Base-by-base conservation (phyloP, 306 rosid species). In the Spatholobus suberectus region DNA sequence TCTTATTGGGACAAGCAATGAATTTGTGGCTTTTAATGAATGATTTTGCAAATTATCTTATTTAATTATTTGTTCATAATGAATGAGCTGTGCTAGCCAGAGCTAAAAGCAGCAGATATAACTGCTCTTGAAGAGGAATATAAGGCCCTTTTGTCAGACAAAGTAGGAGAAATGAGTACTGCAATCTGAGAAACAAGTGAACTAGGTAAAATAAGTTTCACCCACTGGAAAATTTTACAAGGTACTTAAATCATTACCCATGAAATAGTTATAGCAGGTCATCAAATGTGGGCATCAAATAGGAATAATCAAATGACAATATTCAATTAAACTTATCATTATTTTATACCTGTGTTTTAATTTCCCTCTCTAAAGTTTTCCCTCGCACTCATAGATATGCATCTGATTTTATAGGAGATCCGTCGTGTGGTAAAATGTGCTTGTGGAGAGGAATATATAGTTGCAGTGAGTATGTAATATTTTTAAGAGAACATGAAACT, bases 401-500 rank as follows among this genome's bases (percentile, higher is more conserved):
- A 18, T 83, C 54, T 81, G 80, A 75, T 58, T 81, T 82, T 79
- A 40, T 87, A 95, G 99, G 93, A 84, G 67, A 89, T 93, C 70
- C 81, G 85, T 86, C 94, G 80, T 23, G 89, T 89, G 82, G 59
- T 93, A 49, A 88, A 86, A 81, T 95, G 99, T 85, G 83, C 92
- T 82, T 95, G 99, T 49, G 98, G 98, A 67, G 86, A 85, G 89
- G 91, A 90, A 79, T 93, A 83, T 87, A 81, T 78, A 66, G 90
- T 92, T 68, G 87, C 89, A 26, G 80, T 90, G 59, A 89, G 61
- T 70, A 62, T 24, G 46, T 75, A n/a, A 83, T 61, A 68, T 54
- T 66, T 52, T 26, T 71, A 61, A 85, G 77, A 29, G 78, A 86
- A 86, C 75, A 66, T 69, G 80, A 57, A 82, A 76, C 69, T 84